Evolutionary conservation across 176 grass and related monocot species (phyloP).

Genomic region (Aegilops sharonensis): DNA sequence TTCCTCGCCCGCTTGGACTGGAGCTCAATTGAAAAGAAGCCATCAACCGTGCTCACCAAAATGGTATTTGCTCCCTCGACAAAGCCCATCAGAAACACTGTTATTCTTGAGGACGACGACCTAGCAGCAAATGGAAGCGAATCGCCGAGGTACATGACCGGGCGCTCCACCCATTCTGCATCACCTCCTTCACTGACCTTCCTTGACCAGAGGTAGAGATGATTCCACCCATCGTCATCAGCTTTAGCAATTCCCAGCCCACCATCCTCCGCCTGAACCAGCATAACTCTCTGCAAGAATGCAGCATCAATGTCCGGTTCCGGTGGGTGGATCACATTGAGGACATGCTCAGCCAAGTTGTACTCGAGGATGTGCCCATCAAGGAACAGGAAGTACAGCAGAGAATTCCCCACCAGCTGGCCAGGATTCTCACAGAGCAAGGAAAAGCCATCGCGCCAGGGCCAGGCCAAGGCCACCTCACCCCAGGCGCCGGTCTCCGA

Average conservation of each 20-base stretch:
- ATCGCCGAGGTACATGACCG: not conserved
- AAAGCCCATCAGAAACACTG: not conserved
- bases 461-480: not conserved
- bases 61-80: not conserved
- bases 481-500: not conserved
- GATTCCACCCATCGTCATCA: not conserved
- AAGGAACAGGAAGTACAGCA: not conserved
- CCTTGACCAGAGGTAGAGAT: not conserved
- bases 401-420: not conserved
- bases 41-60: not conserved
- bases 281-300: not conserved
- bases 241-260: not conserved
- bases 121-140: not conserved
- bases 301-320: not conserved
- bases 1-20: not conserved
- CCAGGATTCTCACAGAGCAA: not conserved
- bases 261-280: not conserved
- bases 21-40: not conserved
- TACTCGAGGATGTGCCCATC: slow-evolving; percentile 7
- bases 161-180: not conserved
- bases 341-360: not conserved
- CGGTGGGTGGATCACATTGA: not conserved
- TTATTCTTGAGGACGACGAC: not conserved
- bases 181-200: not conserved
- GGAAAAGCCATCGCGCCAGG: not conserved